Conservation (phyloP, 2,329 filamentous ascomycete genomes). For the Colletotrichum sp. region DNA sequence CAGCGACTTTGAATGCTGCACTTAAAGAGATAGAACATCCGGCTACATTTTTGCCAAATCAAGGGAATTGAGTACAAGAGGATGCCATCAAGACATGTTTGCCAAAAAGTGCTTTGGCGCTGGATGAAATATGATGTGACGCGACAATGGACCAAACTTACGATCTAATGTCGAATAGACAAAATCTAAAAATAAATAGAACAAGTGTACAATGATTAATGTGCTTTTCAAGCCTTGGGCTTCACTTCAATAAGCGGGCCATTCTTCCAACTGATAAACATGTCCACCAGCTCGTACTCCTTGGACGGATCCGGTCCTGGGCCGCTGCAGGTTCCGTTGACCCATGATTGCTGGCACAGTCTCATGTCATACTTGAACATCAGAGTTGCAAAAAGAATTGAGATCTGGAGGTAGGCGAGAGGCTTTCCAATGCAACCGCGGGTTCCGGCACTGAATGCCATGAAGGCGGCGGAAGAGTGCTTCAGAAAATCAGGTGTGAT, state of each 20-base stretch:
- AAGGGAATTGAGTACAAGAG: not conserved
- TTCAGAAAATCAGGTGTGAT: not conserved
- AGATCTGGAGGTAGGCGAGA: not conserved
- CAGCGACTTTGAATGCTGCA: not conserved
- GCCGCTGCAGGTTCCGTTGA: not conserved
- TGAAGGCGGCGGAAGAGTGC: not conserved
- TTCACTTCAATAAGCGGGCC: not conserved
- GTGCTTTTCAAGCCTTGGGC: not conserved
- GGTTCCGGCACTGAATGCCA: conserved; percentile 7
- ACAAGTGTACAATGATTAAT: not conserved
- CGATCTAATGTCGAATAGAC: not conserved
- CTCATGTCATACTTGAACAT: conserved; percentile 4
- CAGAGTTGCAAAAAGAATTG: not conserved
- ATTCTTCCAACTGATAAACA: conserved; percentile 9
- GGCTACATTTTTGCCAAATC: fast-evolving
- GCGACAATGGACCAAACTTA: not conserved
- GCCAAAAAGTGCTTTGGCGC: too few species aligned
- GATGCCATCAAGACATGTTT: not conserved
- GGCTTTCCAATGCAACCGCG: conserved; percentile 5
- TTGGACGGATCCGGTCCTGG: not conserved
- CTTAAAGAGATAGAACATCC: not conserved
- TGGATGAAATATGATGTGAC: not conserved
- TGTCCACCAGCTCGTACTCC: conserved; percentile 1
- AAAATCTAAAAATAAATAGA: fast-evolving
- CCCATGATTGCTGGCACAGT: not conserved